These are phyloP conservation scores for Limnanthes douglasii DNA, from an alignment of 345 rosid species.

Conservation along the genomic window DNA sequence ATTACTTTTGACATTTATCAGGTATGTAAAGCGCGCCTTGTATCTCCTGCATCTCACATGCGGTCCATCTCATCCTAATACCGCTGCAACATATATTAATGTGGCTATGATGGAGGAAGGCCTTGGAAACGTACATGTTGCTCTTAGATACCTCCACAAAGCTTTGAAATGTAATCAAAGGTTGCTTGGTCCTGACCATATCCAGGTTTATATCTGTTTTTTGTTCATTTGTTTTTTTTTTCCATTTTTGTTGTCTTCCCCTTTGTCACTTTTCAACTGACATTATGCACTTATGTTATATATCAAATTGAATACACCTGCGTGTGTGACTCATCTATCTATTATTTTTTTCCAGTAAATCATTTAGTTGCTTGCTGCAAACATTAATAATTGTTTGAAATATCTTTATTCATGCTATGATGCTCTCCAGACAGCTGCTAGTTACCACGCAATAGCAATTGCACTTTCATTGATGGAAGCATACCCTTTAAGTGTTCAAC, in stretches of 20 bases:
- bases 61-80: constrained; percentile 97
- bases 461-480: constrained; percentile 99
- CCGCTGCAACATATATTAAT: constrained; percentile 97
- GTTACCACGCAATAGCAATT: constrained; percentile 99
- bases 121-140: constrained; percentile 95
- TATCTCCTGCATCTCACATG: constrained; percentile 96
- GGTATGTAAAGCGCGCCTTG: constrained; percentile 97
- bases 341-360: constrained; percentile 5
- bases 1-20: constrained; percentile 15
- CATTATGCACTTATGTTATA: too few relatives aligned
- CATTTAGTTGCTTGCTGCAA: too few relatives aligned
- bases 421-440: constrained; percentile 84
- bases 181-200: constrained; percentile 96
- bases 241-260: neutral
- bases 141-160: constrained; percentile 93
- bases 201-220: constrained; percentile 54
- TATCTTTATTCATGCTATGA: constrained; percentile 6
- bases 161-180: constrained; percentile 93
- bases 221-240: neutral
- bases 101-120: constrained; percentile 99
- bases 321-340: too few relatives aligned
- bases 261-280: too few relatives aligned
- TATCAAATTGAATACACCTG: too few relatives aligned
- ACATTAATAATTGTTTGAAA: neutral
- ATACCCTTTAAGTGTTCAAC: constrained; percentile 94